These are phyloP conservation scores for Penicillium flavigenum DNA, from an alignment of 495 filamentous ascomycete species.

Conservation along the genomic window DNA sequence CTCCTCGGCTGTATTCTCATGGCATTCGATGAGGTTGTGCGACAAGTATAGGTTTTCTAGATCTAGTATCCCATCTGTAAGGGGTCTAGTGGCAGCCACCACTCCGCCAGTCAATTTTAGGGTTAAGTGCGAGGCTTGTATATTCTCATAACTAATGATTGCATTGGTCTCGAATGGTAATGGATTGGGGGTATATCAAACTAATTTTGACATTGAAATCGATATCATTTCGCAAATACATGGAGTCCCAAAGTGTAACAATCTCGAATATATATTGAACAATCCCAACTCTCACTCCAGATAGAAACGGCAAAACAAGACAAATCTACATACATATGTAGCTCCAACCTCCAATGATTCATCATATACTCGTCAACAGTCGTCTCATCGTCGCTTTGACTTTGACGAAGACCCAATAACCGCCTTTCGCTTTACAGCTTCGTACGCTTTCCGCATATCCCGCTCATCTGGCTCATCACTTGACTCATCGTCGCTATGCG, in stretches of 20 bases:
- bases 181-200: neutral
- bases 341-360: neutral
- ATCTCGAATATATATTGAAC: neutral
- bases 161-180: neutral
- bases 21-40: neutral
- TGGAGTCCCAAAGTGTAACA: neutral
- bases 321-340: neutral
- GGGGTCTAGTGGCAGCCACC: neutral
- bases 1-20: neutral
- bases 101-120: neutral
- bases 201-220: neutral
- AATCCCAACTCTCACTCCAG: neutral
- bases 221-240: neutral
- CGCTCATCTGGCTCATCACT: conserved; percentile 24
- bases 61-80: neutral
- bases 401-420: neutral
- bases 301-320: neutral
- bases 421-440: conserved; percentile 17
- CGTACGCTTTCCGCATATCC: conserved; percentile 22
- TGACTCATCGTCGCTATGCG: conserved; percentile 46
- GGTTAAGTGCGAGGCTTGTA: neutral
- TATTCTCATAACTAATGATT: neutral
- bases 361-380: neutral
- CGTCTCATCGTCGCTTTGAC: neutral
- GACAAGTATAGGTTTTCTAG: neutral